These are phyloP conservation scores for Pseudopyricularia javanii DNA, from an alignment of 2,329 filamentous ascomycete species.

Conservation along the genomic window DNA sequence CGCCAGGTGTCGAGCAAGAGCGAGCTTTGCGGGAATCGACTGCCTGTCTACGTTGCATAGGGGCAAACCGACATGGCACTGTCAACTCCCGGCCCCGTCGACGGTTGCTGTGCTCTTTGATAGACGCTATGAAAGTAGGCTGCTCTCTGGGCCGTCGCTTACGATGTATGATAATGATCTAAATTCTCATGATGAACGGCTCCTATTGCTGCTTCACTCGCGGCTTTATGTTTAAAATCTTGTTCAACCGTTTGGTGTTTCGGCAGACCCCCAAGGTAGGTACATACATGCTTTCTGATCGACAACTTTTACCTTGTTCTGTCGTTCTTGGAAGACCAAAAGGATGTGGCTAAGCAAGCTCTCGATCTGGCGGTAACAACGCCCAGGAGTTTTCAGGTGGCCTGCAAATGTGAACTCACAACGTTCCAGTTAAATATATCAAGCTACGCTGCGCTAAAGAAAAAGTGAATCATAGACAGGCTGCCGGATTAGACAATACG, in stretches of 20 bases:
- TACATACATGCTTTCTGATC: no score
- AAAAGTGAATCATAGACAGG: neutral
- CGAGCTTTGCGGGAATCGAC: constrained; percentile 38
- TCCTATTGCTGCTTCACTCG: neutral
- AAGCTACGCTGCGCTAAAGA: neutral
- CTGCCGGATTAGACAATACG: neutral
- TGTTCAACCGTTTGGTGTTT: no score
- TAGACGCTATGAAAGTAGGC: neutral
- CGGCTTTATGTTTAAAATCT: no score
- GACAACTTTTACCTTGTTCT: no score
- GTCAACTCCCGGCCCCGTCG: neutral
- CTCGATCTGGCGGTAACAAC: no score
- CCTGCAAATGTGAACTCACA: no score
- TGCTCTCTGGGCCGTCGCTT: neutral
- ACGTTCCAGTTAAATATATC: neutral
- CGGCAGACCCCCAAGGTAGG: no score
- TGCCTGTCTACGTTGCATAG: constrained; percentile 42
- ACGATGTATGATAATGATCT: neutral
- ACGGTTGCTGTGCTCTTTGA: neutral
- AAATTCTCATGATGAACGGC: neutral
- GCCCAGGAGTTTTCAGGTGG: no score
- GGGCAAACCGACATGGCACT: neutral
- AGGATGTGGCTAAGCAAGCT: no score
- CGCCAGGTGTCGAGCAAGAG: constrained; percentile 35
- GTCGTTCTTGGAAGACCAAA: no score